Percentiles rank a stretch among this genome's conserved stretches.
phyloP scores from a whole-genome alignment of 306 rosid genomes.

The Lathyrus aphaca region DNA sequence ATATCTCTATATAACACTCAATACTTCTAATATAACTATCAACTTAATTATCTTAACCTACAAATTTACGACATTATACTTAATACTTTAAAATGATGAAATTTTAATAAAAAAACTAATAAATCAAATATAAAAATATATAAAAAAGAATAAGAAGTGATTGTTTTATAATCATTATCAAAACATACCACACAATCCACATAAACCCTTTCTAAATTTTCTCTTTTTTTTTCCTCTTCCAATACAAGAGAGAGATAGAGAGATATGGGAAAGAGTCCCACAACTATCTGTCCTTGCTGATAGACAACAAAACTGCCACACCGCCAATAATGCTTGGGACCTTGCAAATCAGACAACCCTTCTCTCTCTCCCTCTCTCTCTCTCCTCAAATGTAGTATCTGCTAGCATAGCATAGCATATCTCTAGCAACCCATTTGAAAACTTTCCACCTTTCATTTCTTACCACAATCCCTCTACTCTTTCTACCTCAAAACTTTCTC shows the following conservation, averaged over 20 bases:
- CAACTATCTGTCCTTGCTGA: conserved; percentile 77
- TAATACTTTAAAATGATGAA: too few relatives aligned
- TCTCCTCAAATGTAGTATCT: conserved; percentile 45
- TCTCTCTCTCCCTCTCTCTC: conserved; percentile 38
- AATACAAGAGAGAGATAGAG: conserved; percentile 19
- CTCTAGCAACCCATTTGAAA: conserved; percentile 39
- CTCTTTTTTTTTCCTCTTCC: neutral
- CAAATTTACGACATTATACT: too few relatives aligned
- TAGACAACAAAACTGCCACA: conserved; percentile 91
- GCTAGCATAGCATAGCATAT: conserved; percentile 22
- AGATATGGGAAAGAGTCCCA: conserved; percentile 60
- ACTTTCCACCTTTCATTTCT: conserved; percentile 74
- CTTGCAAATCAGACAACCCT: conserved; percentile 68
- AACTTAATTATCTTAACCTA: too few relatives aligned
- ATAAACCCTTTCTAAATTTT: conserved; percentile 55
- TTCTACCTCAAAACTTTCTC: conserved; percentile 12
- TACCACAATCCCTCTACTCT: conserved; percentile 45
- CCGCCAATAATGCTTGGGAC: conserved; percentile 94
- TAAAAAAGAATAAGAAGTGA: conserved; percentile 39
- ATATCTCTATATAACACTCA: too few relatives aligned
- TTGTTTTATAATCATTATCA: conserved; percentile 43
- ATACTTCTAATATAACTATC: too few relatives aligned
- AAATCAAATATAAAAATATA: too few relatives aligned
- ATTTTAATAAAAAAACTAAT: too few relatives aligned
- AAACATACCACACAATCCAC: conserved; percentile 56